Base-by-base conservation (phyloP, 805 yeast species). In the Maudiozyma serrabonitensis region DNA sequence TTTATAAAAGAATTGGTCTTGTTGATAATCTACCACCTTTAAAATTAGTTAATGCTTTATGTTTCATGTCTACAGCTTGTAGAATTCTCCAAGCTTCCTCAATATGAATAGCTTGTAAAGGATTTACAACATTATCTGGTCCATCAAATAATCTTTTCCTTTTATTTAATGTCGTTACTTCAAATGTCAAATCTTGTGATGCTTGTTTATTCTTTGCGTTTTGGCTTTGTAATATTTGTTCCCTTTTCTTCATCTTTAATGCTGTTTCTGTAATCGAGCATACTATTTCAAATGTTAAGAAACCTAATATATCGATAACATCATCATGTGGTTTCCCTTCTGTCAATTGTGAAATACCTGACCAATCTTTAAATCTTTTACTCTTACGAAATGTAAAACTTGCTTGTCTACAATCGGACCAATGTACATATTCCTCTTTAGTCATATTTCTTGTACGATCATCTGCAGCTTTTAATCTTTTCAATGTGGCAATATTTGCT, bases 381-480 rank as follows among this genome's bases (percentile, higher is more conserved):
- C 86, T 85, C 64, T 93, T 93, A 57, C 97, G 76, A 60, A 89
- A 93, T 1, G 99, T 93, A 65, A 93, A 93, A 51, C 95, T 83
- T 1, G 98, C 98, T 66, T 93, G 99, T 53, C 99, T 79, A 68
- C 99, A 93, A 62, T 93, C 99, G 12, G 96, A 87, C 97, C 98
- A 93, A 64, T 93, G 99, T 16, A 90, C 99, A 61, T 93, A 93
- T 63, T 93, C 99, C 59, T 93, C 96, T 61, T 82, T 84, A 0
- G 99, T 93, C 99, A 93, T 93, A 56, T 84, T 78, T 55, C 75
- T 79, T 0, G 99, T 93, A 53, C 99, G 75, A 46, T 93, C 96
- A 67, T 93, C 99, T 4, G 97, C 97, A 67, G 80, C 82, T 60
- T 89, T 88, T 56, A 93, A 75, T 50, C 97, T 73, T 64, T 89